A percentile compares a stretch with the other conserved stretches of the same genome.
These are phyloP conservation scores for Tephrocybe sp. DNA, from an alignment of 768 basidiomycete species.

Conservation along the genomic window DNA sequence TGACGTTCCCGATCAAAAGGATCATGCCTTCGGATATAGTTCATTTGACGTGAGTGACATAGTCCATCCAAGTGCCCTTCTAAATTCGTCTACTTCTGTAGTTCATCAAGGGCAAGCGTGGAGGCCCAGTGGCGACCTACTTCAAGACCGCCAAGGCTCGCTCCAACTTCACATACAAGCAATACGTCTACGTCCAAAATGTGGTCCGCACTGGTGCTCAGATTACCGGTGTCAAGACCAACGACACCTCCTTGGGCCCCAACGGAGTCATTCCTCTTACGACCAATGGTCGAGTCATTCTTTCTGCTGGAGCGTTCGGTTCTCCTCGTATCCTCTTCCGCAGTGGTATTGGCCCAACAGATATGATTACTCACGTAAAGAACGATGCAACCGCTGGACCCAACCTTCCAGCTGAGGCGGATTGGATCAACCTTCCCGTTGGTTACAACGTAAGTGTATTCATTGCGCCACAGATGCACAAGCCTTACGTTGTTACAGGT, in stretches of 20 bases:
- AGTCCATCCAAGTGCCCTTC: background rate
- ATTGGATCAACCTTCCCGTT: constrained; percentile 63
- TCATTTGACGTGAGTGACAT: constrained; percentile 34
- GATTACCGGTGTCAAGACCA: constrained; percentile 61
- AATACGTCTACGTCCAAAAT: constrained; percentile 47
- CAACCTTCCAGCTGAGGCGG: constrained; percentile 43
- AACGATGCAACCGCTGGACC: constrained; percentile 43
- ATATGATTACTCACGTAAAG: constrained; percentile 54
- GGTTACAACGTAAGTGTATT: constrained; percentile 41
- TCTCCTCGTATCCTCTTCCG: constrained; percentile 58
- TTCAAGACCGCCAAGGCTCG: constrained; percentile 55
- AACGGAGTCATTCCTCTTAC: constrained; percentile 56
- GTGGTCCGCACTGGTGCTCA: constrained; percentile 56
- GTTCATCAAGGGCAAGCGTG: constrained; percentile 48
- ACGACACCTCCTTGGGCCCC: constrained; percentile 56
- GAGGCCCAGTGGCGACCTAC: constrained; percentile 61
- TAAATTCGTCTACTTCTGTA: constrained; percentile 9
- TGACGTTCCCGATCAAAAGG: constrained; percentile 53
- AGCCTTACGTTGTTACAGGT: constrained; percentile 27
- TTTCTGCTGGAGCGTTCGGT: constrained; percentile 58
- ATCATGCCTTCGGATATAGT: constrained; percentile 60
- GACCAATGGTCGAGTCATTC: constrained; percentile 57
- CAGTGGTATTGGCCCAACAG: constrained; percentile 60
- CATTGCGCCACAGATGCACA: background rate
- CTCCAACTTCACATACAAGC: constrained; percentile 49